Base-by-base conservation (phyloP, 495 filamentous ascomycete genomes). In the Penicillium silybi region DNA sequence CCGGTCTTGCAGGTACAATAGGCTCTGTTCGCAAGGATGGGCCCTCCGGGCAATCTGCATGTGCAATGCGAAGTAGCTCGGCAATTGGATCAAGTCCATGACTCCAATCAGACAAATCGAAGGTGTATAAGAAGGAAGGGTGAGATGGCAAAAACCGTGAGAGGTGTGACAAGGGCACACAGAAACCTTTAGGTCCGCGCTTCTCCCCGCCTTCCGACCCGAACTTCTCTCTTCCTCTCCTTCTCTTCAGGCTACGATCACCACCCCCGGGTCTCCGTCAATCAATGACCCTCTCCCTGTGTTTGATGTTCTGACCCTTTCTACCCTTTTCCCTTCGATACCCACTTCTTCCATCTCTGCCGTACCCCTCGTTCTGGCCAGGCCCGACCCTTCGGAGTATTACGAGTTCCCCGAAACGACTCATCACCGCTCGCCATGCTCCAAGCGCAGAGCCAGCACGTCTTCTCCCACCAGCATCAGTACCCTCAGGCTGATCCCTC, bases 391-490 rank as follows among this genome's bases (percentile, higher is more conserved):
- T 62, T 59, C 59, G 65, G 65, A 68, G 63, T 57, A 69, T 65
- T 68, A 67, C 66, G 66, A 72, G 62, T 59, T 56, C 58, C 29
- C 58, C 56, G 41, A 54, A 32, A 42, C 48, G 50, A 61, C 56
- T 57, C 57, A 63, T 58, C 57, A 60, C 52, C 60, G 63, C 65
- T 63, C 72, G 72, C 58, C 68, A 77, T 77, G 74, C 71, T 77
- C 47, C 72, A 75, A 70, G 69, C 74, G 67, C 74, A 75, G 65
- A 71, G 67, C 48, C 76, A 79, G 56, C 81, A 86, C 77, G 73
- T 86, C 53, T 87, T 85, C 67, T 82, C 83, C 27, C 85, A 88
- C 69, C 89, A 95, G 69, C 88, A 92, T 66, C 88, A 91, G 61
- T 92, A 87, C 52, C 82, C 77, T 43, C 86, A 86, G 68, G 79